These are phyloP conservation scores for Penicillium maclennaniae DNA, from an alignment of 495 filamentous ascomycete genomes.

Conservation along the genomic window DNA sequence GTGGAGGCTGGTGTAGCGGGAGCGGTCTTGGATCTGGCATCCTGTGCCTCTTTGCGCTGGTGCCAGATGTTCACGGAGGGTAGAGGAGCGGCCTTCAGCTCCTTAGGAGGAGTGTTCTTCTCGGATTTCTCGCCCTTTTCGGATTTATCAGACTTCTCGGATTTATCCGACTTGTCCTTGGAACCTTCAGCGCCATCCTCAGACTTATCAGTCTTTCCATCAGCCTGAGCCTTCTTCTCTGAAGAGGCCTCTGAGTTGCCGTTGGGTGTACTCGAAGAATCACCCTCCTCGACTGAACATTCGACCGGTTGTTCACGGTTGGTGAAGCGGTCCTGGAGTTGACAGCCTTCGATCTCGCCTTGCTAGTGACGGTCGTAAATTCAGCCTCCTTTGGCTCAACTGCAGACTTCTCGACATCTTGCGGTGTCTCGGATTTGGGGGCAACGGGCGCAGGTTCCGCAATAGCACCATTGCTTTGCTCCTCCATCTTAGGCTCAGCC, in stretches of 20 bases:
- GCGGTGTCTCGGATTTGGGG: constrained; percentile 23
- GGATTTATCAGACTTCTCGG: constrained; percentile 19
- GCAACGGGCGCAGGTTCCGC: constrained; percentile 17
- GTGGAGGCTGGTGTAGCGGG: constrained; percentile 26
- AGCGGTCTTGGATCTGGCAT: constrained; percentile 59
- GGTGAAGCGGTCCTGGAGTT: constrained; percentile 63
- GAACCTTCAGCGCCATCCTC: constrained; percentile 26
- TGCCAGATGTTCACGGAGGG: constrained; percentile 86
- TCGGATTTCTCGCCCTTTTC: constrained; percentile 47
- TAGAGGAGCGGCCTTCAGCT: constrained; percentile 74
- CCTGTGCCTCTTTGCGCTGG: constrained; percentile 64
- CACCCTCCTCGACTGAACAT: constrained; percentile 66
- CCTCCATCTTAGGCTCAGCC: constrained; percentile 26
- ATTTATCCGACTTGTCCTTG: constrained; percentile 36
- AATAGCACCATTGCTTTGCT: constrained; percentile 21
- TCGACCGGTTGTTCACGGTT: constrained; percentile 54
- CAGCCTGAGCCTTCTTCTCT: constrained; percentile 64
- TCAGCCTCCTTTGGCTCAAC: constrained; percentile 31
- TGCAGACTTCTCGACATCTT: constrained; percentile 27
- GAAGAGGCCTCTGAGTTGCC: constrained; percentile 59
- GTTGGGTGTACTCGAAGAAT: constrained; percentile 62
- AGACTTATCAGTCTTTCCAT: constrained; percentile 35
- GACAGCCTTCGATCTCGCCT: constrained; percentile 31
- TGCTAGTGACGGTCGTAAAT: constrained; percentile 26
- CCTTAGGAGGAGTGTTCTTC: constrained; percentile 53